These are phyloP conservation scores for Aspergillus ochraceus DNA, from an alignment of 2,329 filamentous ascomycete species.

Conservation along the genomic window DNA sequence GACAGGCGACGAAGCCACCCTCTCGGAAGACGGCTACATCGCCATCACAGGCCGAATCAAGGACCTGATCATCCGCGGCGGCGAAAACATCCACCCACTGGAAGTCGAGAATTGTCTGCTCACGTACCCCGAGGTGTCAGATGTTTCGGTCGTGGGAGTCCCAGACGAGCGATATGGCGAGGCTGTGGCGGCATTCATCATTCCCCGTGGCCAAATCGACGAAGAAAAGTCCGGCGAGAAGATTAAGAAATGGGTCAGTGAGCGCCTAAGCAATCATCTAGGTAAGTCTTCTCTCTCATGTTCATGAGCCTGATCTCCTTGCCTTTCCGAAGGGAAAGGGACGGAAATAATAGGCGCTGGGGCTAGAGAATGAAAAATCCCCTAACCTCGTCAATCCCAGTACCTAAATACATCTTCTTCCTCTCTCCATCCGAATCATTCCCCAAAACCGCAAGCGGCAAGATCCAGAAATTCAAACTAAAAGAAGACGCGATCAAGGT, in stretches of 20 bases:
- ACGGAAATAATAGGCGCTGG: background rate
- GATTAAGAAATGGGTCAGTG: constrained; percentile 70
- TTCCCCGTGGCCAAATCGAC: constrained; percentile 47
- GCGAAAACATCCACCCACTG: constrained; percentile 93
- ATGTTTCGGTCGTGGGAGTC: constrained; percentile 81
- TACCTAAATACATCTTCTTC: constrained; percentile 90
- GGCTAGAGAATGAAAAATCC: background rate
- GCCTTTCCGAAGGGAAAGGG: too few species aligned
- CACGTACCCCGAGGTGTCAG: constrained; percentile 66
- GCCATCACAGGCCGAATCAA: constrained; percentile 90
- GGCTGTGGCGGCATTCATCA: constrained; percentile 79
- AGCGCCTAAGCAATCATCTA: constrained; percentile 69
- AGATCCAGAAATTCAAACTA: constrained; percentile 93
- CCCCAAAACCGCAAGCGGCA: constrained; percentile 93
- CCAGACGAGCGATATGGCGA: constrained; percentile 83
- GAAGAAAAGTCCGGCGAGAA: constrained; percentile 54
- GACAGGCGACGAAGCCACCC: constrained; percentile 86
- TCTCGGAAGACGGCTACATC: constrained; percentile 81
- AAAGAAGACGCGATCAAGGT: constrained; percentile 62
- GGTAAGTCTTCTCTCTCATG: constrained; percentile 41
- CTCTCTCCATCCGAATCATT: constrained; percentile 61
- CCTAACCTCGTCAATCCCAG: constrained; percentile 37
- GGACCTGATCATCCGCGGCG: constrained; percentile 90
- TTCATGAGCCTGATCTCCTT: background rate
- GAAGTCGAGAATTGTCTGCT: constrained; percentile 90